Conservation (phyloP, 2,329 filamentous ascomycete species). For the Zymoseptoria tritici region DNA sequence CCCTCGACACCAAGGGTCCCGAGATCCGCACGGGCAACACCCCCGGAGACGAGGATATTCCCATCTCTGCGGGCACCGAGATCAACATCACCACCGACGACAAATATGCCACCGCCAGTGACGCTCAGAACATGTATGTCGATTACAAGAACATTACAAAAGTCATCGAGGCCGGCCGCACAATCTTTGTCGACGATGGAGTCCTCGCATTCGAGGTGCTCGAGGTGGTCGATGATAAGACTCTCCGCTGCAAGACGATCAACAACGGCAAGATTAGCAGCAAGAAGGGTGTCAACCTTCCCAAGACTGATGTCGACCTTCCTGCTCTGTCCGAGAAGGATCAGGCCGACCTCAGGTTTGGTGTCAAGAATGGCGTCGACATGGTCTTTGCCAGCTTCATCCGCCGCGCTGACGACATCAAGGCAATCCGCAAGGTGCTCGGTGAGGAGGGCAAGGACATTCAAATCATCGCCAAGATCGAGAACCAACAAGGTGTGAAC, state of each 20-base stretch:
- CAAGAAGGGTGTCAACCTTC: constrained; percentile 98
- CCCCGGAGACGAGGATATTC: constrained; percentile 61
- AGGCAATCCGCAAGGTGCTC: constrained; percentile 81
- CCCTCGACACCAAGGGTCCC: constrained; percentile 77
- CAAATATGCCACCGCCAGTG: constrained; percentile 72
- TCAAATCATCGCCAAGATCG: constrained; percentile 99
- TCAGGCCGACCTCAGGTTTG: constrained; percentile 85
- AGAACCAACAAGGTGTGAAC: constrained; percentile 99
- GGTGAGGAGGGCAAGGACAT: constrained; percentile 90
- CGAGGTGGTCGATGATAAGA: constrained; percentile 81
- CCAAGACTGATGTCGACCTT: constrained; percentile 97
- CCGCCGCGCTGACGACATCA: constrained; percentile 86
- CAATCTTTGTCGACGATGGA: constrained; percentile 97
- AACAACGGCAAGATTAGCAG: constrained; percentile 99
- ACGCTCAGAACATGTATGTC: constrained; percentile 94
- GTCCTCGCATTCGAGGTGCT: constrained; percentile 94
- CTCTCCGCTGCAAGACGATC: constrained; percentile 73
- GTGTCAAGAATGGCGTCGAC: constrained; percentile 97
- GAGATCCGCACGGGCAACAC: constrained; percentile 82
- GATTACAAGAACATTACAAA: constrained; percentile 99
- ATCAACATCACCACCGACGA: constrained; percentile 98
- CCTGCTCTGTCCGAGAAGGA: constrained; percentile 97
- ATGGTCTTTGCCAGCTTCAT: constrained; percentile 99
- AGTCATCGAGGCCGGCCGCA: constrained; percentile 83
- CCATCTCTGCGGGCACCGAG: constrained; percentile 73